These are phyloP conservation scores for Knoxia roxburghii DNA, from an alignment of 257 asterid genomes.

Conservation along the genomic window DNA sequence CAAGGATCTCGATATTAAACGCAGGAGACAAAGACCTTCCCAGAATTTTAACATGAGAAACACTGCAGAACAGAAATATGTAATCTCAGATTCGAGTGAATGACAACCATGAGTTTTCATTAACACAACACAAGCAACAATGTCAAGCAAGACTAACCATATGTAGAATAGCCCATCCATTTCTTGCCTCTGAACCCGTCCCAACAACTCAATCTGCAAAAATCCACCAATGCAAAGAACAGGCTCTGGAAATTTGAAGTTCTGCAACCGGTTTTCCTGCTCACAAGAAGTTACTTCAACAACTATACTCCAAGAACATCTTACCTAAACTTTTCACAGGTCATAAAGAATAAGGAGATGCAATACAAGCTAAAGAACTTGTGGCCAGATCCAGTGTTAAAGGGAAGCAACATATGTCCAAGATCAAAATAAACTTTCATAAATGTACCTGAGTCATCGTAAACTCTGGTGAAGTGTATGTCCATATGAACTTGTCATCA, in stretches of 20 bases:
- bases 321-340: background rate
- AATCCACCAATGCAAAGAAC: slow-evolving; percentile 72
- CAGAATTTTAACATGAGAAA: slow-evolving; percentile 50
- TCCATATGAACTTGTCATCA: slow-evolving; percentile 77
- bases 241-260: slow-evolving; percentile 72
- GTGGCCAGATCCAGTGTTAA: too few relatives aligned
- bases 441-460: slow-evolving; percentile 60
- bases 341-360: background rate
- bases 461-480: slow-evolving; percentile 62
- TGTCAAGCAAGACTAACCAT: slow-evolving; percentile 41
- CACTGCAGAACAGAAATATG: slow-evolving; percentile 38
- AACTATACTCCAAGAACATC: background rate
- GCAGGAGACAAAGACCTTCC: slow-evolving; percentile 65
- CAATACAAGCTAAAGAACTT: background rate
- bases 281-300: slow-evolving; percentile 13
- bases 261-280: slow-evolving; percentile 74
- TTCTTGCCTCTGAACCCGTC: slow-evolving; percentile 65
- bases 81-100: background rate
- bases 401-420: background rate
- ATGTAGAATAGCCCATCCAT: slow-evolving; percentile 56
- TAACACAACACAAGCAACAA: background rate
- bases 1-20: slow-evolving; percentile 35
- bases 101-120: background rate
- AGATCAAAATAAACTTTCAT: background rate
- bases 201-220: slow-evolving; percentile 66